Evolutionary conservation across 2,329 filamentous ascomycete species (phyloP), one percentile per base, ranked within the genome.

Genomic region (Diplodia intermedia): DNA sequence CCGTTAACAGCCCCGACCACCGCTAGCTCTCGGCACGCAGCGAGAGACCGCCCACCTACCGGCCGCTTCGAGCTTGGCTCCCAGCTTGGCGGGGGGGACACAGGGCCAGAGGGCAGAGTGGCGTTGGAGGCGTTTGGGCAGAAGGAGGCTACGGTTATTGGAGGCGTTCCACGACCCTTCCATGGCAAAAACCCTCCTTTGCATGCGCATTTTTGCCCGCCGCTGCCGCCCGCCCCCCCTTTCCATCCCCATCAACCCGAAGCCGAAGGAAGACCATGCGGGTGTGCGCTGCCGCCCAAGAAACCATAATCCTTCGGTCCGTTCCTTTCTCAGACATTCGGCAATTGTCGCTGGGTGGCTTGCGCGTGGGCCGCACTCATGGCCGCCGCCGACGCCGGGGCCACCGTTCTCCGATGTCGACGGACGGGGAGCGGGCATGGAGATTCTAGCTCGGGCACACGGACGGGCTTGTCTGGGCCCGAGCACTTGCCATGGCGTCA

Each of bases 291-390:
- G 38, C 38, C 18, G 40, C 57, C 40, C 33, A 50, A 49, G 26
- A 31, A 43, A 52, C 12, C 29, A n/a, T 9, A 33, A 20, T 47
- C 56, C 40, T 61, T 61, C 56, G 56, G 56, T 61, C 56, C 40
- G 60, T 63, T 33, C 60, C 47, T 63, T 38, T 47, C 29, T 26
- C 60, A 36, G 36, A 38, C 36, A 38, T 38, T 62, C 60, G 60
- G 60, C 60, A 63, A 47, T n/a, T 61, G 60, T 63, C 60, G 60
- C 60, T 63, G 60, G 60, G 60, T 50, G 60, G 60, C 60, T 63
- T 63, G 60, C 47, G 60, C 26, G 43, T 31, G 60, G 43, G n/a
- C 53, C 23, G 2, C 23, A 26, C 23, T 26, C 23, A 26, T 26
- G 23, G 11, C n/a, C 18, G 11, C n/a, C 18, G 40, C 55, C 55